A percentile compares a stretch with the other conserved stretches of the same genome.
These are phyloP conservation scores for Penicillium paxilli DNA, from an alignment of 495 filamentous ascomycete species.

Conservation along the genomic window DNA sequence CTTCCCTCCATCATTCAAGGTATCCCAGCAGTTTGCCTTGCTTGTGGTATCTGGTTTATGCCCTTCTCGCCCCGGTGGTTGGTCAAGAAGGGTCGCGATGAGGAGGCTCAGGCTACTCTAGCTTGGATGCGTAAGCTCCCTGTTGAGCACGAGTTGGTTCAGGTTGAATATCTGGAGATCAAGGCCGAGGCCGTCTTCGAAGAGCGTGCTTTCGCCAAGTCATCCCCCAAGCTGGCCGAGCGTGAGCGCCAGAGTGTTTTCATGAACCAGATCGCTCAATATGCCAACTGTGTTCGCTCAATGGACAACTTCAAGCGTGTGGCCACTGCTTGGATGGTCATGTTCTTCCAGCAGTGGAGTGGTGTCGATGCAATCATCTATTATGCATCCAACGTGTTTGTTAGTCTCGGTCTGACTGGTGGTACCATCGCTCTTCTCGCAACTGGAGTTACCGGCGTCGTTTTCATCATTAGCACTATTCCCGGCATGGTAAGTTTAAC, in stretches of 20 bases:
- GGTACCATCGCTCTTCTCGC: constrained; percentile 69
- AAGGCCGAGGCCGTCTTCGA: constrained; percentile 43
- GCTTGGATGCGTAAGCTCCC: constrained; percentile 47
- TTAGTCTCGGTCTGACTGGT: constrained; percentile 83
- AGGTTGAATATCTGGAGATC: constrained; percentile 48
- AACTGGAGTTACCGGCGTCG: constrained; percentile 61
- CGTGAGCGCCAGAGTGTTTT: constrained; percentile 27
- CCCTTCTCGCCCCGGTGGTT: constrained; percentile 52
- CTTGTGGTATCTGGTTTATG: constrained; percentile 44
- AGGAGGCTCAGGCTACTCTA: constrained; percentile 48
- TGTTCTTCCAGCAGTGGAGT: constrained; percentile 47
- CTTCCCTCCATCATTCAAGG: constrained; percentile 52
- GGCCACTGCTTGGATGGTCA: constrained; percentile 36
- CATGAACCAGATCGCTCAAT: constrained; percentile 39
- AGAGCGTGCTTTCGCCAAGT: constrained; percentile 36
- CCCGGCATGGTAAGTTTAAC: constrained; percentile 71
- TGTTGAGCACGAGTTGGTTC: constrained; percentile 35
- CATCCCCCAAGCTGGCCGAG: constrained; percentile 36
- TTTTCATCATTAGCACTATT: constrained; percentile 71
- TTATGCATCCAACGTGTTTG: constrained; percentile 41
- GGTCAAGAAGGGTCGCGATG: constrained; percentile 46
- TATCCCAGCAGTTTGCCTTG: constrained; percentile 43
- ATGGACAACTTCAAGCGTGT: constrained; percentile 45
- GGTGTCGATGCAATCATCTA: constrained; percentile 45
- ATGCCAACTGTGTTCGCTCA: constrained; percentile 33